phyloP scores from a whole-genome alignment of 2,329 filamentous ascomycete species.

The Magnaporthiopsis incrustans region DNA sequence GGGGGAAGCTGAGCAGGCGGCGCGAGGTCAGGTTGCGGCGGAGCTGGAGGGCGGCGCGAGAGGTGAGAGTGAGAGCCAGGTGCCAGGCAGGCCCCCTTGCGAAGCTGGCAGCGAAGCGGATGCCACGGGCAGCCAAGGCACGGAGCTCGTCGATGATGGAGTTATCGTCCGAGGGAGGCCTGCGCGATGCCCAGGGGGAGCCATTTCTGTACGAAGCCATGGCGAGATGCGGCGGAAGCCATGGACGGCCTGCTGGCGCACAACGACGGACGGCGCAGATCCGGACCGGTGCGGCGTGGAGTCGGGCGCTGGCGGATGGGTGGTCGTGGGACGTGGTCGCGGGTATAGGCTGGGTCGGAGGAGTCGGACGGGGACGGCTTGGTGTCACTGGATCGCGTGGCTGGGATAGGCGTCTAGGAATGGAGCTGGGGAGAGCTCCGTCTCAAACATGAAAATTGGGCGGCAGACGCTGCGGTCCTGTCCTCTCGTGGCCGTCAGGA shows the following conservation, averaged over 20 bases:
- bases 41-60: conserved; percentile 24
- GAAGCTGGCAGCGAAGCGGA: conserved; percentile 31
- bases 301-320: too few species aligned
- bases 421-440: background rate
- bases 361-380: background rate
- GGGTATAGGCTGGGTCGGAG: background rate
- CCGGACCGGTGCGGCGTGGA: background rate
- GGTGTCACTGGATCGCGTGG: background rate
- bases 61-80: conserved; percentile 22
- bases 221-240: conserved; percentile 18
- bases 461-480: background rate
- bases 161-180: conserved; percentile 20
- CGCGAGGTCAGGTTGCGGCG: conserved; percentile 39
- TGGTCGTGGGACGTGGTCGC: background rate
- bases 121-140: conserved; percentile 19
- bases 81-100: conserved; percentile 31
- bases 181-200: conserved; percentile 14
- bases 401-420: too few species aligned
- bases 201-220: conserved; percentile 32
- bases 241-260: conserved; percentile 12
- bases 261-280: background rate
- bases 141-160: conserved; percentile 30
- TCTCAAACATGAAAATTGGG: background rate
- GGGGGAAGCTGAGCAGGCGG: conserved; percentile 54
- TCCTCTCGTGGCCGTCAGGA: background rate